Base-by-base conservation (phyloP, 495 filamentous ascomycete genomes). In the Penicillium cataractarum region DNA sequence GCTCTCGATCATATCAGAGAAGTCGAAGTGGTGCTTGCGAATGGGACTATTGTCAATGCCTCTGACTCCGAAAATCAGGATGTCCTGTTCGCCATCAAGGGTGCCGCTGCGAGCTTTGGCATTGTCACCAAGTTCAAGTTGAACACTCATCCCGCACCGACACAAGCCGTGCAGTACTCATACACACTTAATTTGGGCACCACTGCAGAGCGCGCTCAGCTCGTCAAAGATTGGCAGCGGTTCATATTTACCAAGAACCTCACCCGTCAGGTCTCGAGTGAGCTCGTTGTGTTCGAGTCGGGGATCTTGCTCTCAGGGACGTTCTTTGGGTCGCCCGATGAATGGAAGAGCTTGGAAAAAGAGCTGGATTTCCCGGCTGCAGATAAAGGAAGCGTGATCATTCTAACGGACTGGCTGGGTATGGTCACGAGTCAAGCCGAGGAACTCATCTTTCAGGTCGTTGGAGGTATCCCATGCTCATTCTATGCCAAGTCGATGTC, bases 1-100 rank as follows among this genome's bases (percentile, higher is more conserved):
- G 80, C 87, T 0, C 72, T 93, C 56, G 90, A 93, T 61, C 82
- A 82, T 27, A 80, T 92, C 57, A 60, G 83, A 19, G 84, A 65
- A 8, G 68, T 84, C 12, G 81, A 87, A 29, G 86, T 90, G 1
- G 87, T 92, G 15, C 79, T 88, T 13, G 86, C 87, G 9, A 81
- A 88, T 63, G 84, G 85, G 7, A 76, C 58, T 17, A 66, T 82
- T 24, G 72, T 84, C 12, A 61, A 66, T 4, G 76, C 76, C 2
- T 72, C 80, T 2, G 50, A 71, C 6, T 65, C 62, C 1, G 6
- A 76, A 3, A 69, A 87, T 56, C 51, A 65, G 0, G 81, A 86
- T 40, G 50, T 88, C 0, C 84, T 83, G 63, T 89, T 81, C 60
- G 83, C 83, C 0, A 60, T 85, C 24, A 78, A 78, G 37, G 83